Evolutionary conservation across 257 asterid species (phyloP).

Genomic region (Gynochthodes officinalis): DNA sequence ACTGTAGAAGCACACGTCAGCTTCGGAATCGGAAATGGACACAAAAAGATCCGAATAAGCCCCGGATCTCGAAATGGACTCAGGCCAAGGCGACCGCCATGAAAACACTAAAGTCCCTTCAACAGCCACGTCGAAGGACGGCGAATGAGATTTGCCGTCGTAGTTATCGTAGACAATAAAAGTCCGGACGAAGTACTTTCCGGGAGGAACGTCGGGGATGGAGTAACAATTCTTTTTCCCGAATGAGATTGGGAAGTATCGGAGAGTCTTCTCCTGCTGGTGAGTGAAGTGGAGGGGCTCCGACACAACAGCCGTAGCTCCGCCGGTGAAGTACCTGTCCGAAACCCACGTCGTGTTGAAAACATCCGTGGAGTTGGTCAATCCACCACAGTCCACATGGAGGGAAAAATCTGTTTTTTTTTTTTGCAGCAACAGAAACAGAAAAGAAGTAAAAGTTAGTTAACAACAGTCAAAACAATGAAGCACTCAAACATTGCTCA

Average conservation of each 20-base stretch:
- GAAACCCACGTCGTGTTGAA: slow-evolving; percentile 73
- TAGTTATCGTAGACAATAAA: slow-evolving; percentile 89
- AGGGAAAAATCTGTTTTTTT: slow-evolving; percentile 46
- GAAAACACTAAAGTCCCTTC: slow-evolving; percentile 83
- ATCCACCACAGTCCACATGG: slow-evolving; percentile 84
- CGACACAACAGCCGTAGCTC: slow-evolving; percentile 65
- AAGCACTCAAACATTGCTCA: not conserved
- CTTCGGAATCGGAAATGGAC: slow-evolving; percentile 35
- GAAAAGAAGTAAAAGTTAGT: slow-evolving; percentile 8
- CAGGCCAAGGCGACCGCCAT: slow-evolving; percentile 91
- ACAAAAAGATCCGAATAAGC: slow-evolving; percentile 90
- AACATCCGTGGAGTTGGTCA: slow-evolving; percentile 59
- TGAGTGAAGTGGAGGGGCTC: slow-evolving; percentile 80
- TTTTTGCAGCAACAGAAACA: not conserved
- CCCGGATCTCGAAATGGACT: slow-evolving; percentile 56
- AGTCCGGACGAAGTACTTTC: slow-evolving; percentile 54
- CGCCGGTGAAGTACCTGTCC: slow-evolving; percentile 81
- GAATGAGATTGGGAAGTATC: slow-evolving; percentile 73
- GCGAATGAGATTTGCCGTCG: slow-evolving; percentile 75
- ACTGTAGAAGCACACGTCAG: slow-evolving; percentile 84
- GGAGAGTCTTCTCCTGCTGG: slow-evolving; percentile 82
- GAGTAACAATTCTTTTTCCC: slow-evolving; percentile 91
- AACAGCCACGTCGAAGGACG: slow-evolving; percentile 90
- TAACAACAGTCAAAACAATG: slow-evolving; percentile 3
- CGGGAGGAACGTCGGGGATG: slow-evolving; percentile 38